Conservation (phyloP, 345 rosid species). For the Citrus trifoliata region DNA sequence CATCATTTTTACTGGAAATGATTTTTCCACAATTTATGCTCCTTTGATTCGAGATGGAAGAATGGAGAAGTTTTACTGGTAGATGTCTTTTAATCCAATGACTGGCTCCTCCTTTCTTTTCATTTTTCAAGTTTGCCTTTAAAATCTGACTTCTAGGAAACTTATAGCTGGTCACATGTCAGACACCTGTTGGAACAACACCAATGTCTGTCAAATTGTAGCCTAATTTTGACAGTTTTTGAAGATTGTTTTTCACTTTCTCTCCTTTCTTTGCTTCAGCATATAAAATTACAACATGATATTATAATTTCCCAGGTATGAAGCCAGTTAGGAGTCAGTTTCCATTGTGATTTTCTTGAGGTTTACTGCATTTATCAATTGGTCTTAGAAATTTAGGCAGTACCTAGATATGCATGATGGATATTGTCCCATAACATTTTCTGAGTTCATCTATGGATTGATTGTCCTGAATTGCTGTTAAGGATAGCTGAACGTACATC, state of each 20-base stretch:
- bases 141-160: background rate
- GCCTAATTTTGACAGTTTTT: background rate
- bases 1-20: conserved; percentile 86
- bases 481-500: background rate
- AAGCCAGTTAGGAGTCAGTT: background rate
- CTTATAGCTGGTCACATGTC: background rate
- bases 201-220: background rate
- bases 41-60: conserved; percentile 99
- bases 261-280: background rate
- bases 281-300: background rate
- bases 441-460: background rate
- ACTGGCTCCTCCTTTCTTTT: background rate
- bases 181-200: too few relatives aligned
- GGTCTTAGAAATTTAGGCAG: background rate
- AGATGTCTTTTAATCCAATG: conserved; percentile 10
- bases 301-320: background rate
- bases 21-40: conserved; percentile 82
- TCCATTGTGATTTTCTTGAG: background rate
- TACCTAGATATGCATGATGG: background rate
- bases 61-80: conserved; percentile 98
- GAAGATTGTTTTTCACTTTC: background rate
- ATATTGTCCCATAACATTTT: background rate
- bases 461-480: background rate
- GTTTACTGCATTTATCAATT: background rate
- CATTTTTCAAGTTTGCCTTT: background rate